phyloP scores from a whole-genome alignment of 2,329 filamentous ascomycete species.

The Arthroderma sp. region DNA sequence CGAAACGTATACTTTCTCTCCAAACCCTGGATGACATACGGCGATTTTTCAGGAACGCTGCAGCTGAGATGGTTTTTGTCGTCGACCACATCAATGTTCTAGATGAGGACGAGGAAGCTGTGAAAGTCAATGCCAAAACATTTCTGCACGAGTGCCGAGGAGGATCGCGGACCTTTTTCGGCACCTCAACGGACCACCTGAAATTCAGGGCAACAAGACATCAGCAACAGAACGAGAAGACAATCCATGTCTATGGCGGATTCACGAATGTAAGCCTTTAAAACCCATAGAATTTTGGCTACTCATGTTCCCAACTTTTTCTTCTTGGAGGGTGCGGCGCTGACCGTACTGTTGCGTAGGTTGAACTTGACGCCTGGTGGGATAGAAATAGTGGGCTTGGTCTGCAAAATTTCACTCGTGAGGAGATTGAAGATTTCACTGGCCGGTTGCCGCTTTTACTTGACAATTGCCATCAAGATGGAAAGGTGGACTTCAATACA shows the following conservation, averaged over 20 bases:
- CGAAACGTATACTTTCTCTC: not conserved
- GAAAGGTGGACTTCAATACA: not conserved
- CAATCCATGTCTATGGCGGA: not conserved
- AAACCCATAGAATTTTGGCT: not conserved
- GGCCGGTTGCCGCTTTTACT: not conserved
- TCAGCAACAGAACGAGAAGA: not conserved
- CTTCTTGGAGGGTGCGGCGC: not conserved
- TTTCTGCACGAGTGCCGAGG: no score
- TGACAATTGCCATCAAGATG: not conserved
- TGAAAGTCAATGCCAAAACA: no score
- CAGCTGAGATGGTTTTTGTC: not conserved
- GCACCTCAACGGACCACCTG: not conserved
- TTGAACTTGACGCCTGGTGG: slow-evolving; percentile 1
- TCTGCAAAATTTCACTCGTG: not conserved
- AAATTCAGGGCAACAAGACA: not conserved
- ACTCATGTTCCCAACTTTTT: not conserved
- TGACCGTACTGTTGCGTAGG: not conserved
- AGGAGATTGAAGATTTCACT: not conserved
- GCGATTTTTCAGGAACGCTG: not conserved
- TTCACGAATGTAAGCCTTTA: not conserved
- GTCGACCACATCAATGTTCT: not conserved
- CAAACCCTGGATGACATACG: not conserved
- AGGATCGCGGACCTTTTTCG: not conserved
- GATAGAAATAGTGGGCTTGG: not conserved
- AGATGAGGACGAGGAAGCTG: not conserved